Conservation (phyloP, 2,329 filamentous ascomycete genomes). For the Escovopsis sp. region DNA sequence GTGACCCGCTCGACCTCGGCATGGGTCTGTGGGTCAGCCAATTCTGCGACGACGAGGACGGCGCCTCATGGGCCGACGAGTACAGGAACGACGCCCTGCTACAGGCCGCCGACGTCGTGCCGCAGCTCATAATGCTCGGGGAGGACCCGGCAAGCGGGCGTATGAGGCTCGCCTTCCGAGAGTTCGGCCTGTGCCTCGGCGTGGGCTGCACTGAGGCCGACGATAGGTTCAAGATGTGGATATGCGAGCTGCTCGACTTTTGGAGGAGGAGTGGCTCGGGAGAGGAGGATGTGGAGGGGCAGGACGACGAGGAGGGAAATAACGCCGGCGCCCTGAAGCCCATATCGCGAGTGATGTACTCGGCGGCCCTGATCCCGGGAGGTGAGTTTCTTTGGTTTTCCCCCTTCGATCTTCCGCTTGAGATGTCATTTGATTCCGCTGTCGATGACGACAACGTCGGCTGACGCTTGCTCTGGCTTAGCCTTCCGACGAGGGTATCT, state of each 20-base stretch:
- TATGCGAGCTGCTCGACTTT: slow-evolving; percentile 16
- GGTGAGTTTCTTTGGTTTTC: slow-evolving; percentile 23
- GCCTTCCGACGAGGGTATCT: slow-evolving; percentile 4
- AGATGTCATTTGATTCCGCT: neutral
- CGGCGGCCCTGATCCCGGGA: slow-evolving; percentile 37
- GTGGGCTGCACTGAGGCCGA: slow-evolving; percentile 23
- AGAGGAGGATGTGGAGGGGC: no score
- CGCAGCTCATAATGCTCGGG: no score
- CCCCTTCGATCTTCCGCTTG: no score
- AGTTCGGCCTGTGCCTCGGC: slow-evolving; percentile 37
- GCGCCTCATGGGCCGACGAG: slow-evolving; percentile 31
- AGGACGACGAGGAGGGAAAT: slow-evolving; percentile 13
- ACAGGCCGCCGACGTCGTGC: no score
- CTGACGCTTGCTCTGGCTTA: slow-evolving; percentile 1
- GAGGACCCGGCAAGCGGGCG: no score
- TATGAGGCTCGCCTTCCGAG: slow-evolving; percentile 32
- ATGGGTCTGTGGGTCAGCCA: slow-evolving; percentile 44
- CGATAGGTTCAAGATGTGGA: slow-evolving; percentile 13
- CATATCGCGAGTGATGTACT: slow-evolving; percentile 42
- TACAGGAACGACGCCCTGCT: slow-evolving; percentile 17
- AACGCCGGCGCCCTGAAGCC: slow-evolving; percentile 28
- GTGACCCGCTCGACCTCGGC: slow-evolving; percentile 39
- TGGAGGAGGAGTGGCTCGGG: slow-evolving; percentile 12
- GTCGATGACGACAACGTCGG: neutral
- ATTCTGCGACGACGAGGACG: slow-evolving; percentile 29